Conservation (phyloP, 2,329 filamentous ascomycete genomes). For the Colletotrichum orchidophilum region DNA sequence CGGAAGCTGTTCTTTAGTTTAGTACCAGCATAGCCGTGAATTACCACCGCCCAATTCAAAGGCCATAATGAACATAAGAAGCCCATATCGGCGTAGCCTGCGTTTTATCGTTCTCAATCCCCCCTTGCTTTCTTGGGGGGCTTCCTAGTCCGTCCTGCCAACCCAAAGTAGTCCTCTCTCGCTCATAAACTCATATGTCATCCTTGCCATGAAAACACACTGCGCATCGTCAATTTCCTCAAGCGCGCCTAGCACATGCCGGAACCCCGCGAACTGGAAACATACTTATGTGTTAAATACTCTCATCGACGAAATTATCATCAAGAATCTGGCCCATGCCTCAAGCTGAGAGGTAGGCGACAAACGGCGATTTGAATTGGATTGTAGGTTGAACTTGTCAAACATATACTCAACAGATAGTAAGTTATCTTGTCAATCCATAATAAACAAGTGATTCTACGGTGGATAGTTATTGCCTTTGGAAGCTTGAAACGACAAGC, state of each 20-base stretch:
- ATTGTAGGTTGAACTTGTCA: slow-evolving; percentile 29
- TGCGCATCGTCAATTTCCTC: slow-evolving; percentile 48
- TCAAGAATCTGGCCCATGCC: slow-evolving; percentile 40
- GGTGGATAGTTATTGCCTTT: slow-evolving; percentile 36
- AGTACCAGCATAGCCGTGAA: too few relatives aligned
- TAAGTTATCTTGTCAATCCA: slow-evolving; percentile 5
- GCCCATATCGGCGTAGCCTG: neutral
- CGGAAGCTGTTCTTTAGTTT: too few relatives aligned
- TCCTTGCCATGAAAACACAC: slow-evolving; percentile 43
- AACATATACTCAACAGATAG: slow-evolving; percentile 33
- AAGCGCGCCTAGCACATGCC: slow-evolving; percentile 51
- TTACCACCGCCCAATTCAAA: neutral
- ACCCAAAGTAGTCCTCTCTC: slow-evolving; percentile 11
- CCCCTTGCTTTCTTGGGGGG: neutral
- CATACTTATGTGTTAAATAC: slow-evolving; percentile 39
- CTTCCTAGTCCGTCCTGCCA: neutral
- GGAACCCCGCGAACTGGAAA: slow-evolving; percentile 52
- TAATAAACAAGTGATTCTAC: slow-evolving; percentile 28
- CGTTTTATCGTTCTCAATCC: neutral
- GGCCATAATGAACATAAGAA: slow-evolving; percentile 15
- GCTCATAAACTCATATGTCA: slow-evolving; percentile 37
- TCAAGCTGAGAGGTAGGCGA: slow-evolving; percentile 52
- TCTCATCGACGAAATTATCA: slow-evolving; percentile 44
- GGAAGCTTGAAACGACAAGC: neutral
- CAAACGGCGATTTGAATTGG: slow-evolving; percentile 40